Conservation (phyloP, 495 filamentous ascomycete species). For the Neurospora sp. region DNA sequence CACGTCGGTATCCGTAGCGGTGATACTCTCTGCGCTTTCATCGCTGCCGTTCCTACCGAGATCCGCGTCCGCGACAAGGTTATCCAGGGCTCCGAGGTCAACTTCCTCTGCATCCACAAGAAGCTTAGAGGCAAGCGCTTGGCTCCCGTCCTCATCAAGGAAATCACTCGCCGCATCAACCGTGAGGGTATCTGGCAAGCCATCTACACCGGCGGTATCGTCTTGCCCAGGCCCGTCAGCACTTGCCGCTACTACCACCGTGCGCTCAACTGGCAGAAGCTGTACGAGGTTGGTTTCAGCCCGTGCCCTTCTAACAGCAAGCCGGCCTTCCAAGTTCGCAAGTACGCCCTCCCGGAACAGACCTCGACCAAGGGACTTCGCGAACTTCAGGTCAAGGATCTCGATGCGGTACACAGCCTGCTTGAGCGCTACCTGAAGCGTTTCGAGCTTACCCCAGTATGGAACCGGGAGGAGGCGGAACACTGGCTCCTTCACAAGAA, state of each 20-base stretch:
- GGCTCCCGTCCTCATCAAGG: constrained; percentile 88
- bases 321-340: constrained; percentile 65
- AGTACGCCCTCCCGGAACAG: constrained; percentile 63
- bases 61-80: constrained; percentile 68
- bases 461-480: constrained; percentile 64
- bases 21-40: constrained; percentile 84
- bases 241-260: constrained; percentile 94
- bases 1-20: constrained; percentile 83
- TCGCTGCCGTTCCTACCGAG: constrained; percentile 77
- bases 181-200: constrained; percentile 77
- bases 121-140: constrained; percentile 89
- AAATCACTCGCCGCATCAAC: constrained; percentile 88
- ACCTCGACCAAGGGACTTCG: constrained; percentile 66
- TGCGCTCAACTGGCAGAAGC: constrained; percentile 85
- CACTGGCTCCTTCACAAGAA: constrained; percentile 77
- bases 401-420: constrained; percentile 64
- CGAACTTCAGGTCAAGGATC: constrained; percentile 70
- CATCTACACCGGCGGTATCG: constrained; percentile 85
- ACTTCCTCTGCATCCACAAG: constrained; percentile 97
- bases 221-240: constrained; percentile 80
- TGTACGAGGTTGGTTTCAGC: constrained; percentile 87
- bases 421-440: constrained; percentile 68
- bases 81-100: constrained; percentile 79
- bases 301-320: constrained; percentile 72
- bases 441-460: constrained; percentile 76